Base-by-base conservation (phyloP, 805 yeast genomes). In the Spathaspora sp. region DNA sequence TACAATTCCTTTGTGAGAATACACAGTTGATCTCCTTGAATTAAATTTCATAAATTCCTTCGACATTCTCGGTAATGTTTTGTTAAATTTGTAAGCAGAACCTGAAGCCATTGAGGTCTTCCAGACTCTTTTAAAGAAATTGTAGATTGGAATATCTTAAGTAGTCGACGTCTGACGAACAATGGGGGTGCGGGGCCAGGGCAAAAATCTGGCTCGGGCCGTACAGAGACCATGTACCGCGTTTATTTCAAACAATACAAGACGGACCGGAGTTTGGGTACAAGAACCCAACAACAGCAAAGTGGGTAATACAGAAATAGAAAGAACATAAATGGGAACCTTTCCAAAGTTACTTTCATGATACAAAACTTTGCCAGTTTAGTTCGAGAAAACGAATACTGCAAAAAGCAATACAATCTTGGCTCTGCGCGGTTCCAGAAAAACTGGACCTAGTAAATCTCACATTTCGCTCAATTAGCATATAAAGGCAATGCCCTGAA, bases 21-120 rank as follows among this genome's bases (percentile, higher is more conserved):
- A 85, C 5, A 87, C 93, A 0, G 84, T 85, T 1, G 93, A 86
- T 49, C 96, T 73, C 59, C 93, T 72, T 1, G 90, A 85, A 14
- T 66, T 57, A 66, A 77, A 80, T 28, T 63, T 62, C 49, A 57
- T 54, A 38, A 52, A 61, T 16, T 59, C 61, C 1, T 38, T 46
- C 1, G 64, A 59, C 64, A 60, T 60, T 9, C 18, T 35, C 14
- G 18, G 2, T 35, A 35, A 17, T 29, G 32, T 9, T 35, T 35
- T 31, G 35, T 31, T 31, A 14, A 31, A 14, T 10, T 31, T 35
- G 40, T 35, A n/a, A 35, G 4, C 4, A 14, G 18, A 35, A 35
- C 40, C 8, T n/a, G 40, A 35, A 35, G 9, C 40, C 40, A 35
- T 35, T 14, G 8, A 35, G 40, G 18, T 35, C 40, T 14, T 14